phyloP scores from a whole-genome alignment of 2,329 filamentous ascomycete genomes.

The Ophiostoma himal-ulmi region DNA sequence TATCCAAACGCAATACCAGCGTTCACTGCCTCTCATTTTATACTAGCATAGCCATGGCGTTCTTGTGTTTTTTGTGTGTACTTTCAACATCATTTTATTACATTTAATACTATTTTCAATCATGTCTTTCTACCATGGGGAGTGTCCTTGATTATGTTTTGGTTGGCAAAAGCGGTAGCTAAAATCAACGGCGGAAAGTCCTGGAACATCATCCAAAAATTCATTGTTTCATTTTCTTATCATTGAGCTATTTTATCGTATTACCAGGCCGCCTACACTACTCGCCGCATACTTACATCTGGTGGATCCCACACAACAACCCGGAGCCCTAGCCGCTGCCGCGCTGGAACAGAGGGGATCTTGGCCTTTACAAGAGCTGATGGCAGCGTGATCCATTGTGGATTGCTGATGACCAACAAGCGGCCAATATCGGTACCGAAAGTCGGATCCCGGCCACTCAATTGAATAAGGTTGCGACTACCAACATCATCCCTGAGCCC shows the following conservation, averaged over 20 bases:
- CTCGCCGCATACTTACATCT: slow-evolving; percentile 21
- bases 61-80: background rate
- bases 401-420: slow-evolving; percentile 31
- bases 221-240: background rate
- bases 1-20: slow-evolving; percentile 9
- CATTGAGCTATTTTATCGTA: background rate
- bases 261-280: background rate
- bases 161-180: background rate
- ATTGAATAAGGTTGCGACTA: background rate
- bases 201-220: background rate
- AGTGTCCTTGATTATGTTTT: background rate
- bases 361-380: slow-evolving; percentile 8
- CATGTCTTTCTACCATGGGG: background rate
- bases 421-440: background rate
- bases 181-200: background rate
- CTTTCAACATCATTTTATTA: background rate
- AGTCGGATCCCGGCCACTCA: background rate
- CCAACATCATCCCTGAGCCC: slow-evolving; percentile 27
- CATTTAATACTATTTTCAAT: background rate
- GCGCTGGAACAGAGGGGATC: slow-evolving; percentile 26
- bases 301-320: slow-evolving; percentile 39
- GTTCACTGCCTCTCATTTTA: slow-evolving; percentile 5
- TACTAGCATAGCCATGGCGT: slow-evolving; percentile 12
- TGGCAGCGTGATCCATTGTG: slow-evolving; percentile 26
- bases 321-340: slow-evolving; percentile 31